These are phyloP conservation scores for Phyllosticta citribraziliensis DNA, from an alignment of 2,329 filamentous ascomycete species.

Conservation along the genomic window DNA sequence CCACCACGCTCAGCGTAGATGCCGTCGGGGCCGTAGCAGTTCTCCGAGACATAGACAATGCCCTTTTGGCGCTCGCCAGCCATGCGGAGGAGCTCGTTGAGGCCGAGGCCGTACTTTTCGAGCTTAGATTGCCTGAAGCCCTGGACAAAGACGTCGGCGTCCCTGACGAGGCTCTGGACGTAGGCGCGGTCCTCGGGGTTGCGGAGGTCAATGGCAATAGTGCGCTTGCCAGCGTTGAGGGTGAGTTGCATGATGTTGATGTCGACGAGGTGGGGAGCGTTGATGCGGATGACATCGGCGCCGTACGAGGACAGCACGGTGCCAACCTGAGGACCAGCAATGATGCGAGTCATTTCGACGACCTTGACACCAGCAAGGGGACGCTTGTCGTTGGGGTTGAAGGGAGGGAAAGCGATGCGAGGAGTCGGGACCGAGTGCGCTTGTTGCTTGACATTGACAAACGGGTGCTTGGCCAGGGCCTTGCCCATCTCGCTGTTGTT, in stretches of 20 bases:
- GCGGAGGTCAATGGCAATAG: slow-evolving; percentile 39
- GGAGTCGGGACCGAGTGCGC: slow-evolving; percentile 26
- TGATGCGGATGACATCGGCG: slow-evolving; percentile 39
- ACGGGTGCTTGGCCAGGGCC: slow-evolving; percentile 30
- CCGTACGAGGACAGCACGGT: slow-evolving; percentile 35
- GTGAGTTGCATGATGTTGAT: slow-evolving; percentile 31
- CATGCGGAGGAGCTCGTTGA: slow-evolving; percentile 32
- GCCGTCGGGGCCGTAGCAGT: slow-evolving; percentile 42
- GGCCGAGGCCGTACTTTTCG: slow-evolving; percentile 32
- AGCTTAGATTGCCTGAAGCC: slow-evolving; percentile 42
- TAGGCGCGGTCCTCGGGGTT: slow-evolving; percentile 30
- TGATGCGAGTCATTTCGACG: slow-evolving; percentile 33
- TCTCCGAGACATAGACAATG: slow-evolving; percentile 41
- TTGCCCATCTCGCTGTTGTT: slow-evolving; percentile 36
- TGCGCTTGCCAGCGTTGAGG: slow-evolving; percentile 40
- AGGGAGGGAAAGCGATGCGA: slow-evolving; percentile 21
- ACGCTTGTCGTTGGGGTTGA: slow-evolving; percentile 21
- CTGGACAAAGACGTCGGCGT: slow-evolving; percentile 46
- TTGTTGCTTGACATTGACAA: slow-evolving; percentile 30
- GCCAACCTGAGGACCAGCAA: slow-evolving; percentile 36
- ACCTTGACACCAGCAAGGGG: slow-evolving; percentile 34
- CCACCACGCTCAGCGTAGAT: slow-evolving; percentile 37
- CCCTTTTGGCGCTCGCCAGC: slow-evolving; percentile 33
- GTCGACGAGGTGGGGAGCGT: slow-evolving; percentile 31
- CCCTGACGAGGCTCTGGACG: slow-evolving; percentile 34